A percentile compares a stretch with the other conserved stretches of the same genome.
Conservation (phyloP, 148 eudicot genomes). For the Vaccinium vitisidaea region DNA sequence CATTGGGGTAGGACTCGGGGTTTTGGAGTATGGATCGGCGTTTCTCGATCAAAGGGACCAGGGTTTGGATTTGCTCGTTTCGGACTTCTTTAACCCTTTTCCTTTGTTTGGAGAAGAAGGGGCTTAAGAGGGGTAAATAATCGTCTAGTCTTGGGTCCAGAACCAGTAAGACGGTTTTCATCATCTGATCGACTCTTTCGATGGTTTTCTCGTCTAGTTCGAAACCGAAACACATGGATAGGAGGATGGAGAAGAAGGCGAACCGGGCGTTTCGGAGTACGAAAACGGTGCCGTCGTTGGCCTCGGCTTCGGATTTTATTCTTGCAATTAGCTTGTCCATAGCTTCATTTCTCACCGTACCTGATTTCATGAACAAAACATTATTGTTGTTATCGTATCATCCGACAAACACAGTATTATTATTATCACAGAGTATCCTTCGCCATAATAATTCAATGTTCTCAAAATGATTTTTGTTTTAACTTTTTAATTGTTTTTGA, state of each 20-base stretch:
- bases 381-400: too few species aligned
- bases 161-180: slow-evolving; percentile 64
- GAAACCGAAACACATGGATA: slow-evolving; percentile 80
- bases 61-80: slow-evolving; percentile 48
- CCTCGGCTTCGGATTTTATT: slow-evolving; percentile 52
- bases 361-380: not conserved
- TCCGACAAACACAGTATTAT: too few species aligned
- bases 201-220: slow-evolving; percentile 77
- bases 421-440: too few species aligned
- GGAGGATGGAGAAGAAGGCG: slow-evolving; percentile 69
- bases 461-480: too few species aligned
- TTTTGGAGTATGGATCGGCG: slow-evolving; percentile 43
- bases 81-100: slow-evolving; percentile 57
- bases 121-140: slow-evolving; percentile 63
- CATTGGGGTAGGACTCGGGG: slow-evolving; percentile 40
- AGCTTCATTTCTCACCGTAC: slow-evolving; percentile 33
- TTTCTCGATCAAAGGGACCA: slow-evolving; percentile 60
- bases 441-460: too few species aligned
- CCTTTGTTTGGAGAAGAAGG: slow-evolving; percentile 70
- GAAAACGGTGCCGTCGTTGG: slow-evolving; percentile 55
- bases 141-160: slow-evolving; percentile 83
- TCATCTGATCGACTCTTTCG: slow-evolving; percentile 61
- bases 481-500: too few species aligned
- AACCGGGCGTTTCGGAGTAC: slow-evolving; percentile 66
- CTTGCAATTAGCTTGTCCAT: slow-evolving; percentile 63